These are phyloP conservation scores for Oehlia diaphana DNA, from an alignment of 192 early-diverging fungal species.

Conservation along the genomic window DNA sequence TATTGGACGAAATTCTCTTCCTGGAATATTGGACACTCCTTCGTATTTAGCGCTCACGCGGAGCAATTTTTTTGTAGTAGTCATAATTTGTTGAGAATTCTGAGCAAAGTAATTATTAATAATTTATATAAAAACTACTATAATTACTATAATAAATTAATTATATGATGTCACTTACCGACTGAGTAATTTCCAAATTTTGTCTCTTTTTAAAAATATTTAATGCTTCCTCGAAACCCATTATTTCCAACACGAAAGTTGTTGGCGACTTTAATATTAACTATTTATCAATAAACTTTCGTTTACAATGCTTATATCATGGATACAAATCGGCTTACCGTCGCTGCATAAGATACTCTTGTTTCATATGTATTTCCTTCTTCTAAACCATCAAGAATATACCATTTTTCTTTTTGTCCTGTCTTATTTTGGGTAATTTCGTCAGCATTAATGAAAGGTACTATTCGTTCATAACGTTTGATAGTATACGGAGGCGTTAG, in stretches of 20 bases:
- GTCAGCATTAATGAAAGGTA: slow-evolving; percentile 3
- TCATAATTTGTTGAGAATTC: slow-evolving; percentile 6
- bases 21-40: slow-evolving; percentile 6
- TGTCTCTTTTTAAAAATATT: not conserved
- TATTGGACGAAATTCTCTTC: slow-evolving; percentile 15
- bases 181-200: not conserved
- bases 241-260: slow-evolving; percentile 5
- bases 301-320: not conserved
- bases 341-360: slow-evolving; percentile 42
- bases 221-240: slow-evolving; percentile 5
- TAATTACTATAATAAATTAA: not conserved
- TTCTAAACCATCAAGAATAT: slow-evolving; percentile 37
- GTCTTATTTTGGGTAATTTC: not conserved
- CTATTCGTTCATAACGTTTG: slow-evolving; percentile 1
- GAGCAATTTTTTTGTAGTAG: slow-evolving; percentile 15
- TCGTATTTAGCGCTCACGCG: slow-evolving; percentile 24
- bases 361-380: slow-evolving; percentile 38
- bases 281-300: not conserved
- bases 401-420: slow-evolving; percentile 36
- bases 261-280: slow-evolving; percentile 11
- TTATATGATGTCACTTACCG: not conserved
- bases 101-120: not conserved
- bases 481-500: slow-evolving; percentile 22
- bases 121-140: not conserved
- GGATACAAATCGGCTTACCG: slow-evolving; percentile 25